Evolutionary conservation across 805 yeast genomes (phyloP), one percentile per base, ranked within the genome.

Genomic region (Nakazawaea holstii): DNA sequence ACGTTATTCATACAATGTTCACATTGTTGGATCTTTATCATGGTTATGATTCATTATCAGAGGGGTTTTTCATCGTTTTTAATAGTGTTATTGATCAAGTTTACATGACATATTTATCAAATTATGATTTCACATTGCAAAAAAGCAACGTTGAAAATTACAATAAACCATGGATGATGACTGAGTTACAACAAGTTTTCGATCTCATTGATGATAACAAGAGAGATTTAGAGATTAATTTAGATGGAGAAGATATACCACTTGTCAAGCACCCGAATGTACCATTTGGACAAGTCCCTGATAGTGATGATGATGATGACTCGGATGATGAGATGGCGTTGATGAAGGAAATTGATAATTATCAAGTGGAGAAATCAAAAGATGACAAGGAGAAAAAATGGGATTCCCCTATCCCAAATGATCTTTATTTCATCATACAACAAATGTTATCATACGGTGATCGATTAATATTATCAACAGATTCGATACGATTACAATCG

Each of bases 11-110:
- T 41, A 79, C 90, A 3, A 74, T 89, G 52, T 89, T 92, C 61
- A 78, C 82, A 15, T 66, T 91, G 32, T 70, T 92, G 43, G 98
- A 92, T 64, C 71, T 81, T 45, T 92, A 84, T 58, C 96, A 91
- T 64, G 95, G 92, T 0, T 92, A 92, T 61, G 68, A 81, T 1
- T 69, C 72, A 13, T 66, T 94, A 14, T 82, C 87, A 46, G 82
- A 82, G 49, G 87, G 88, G 1, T 82, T 88, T 50, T 86, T 90
- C 52, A 64, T 73, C 2, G 84, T 88, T 0, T 88, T 91, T 56
- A 76, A 76, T 45, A 82, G 79, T 26, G 62, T 87, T 4, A 67
- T 81, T 6, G 64, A 65, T 30, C 82, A 81, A 56, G 64, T 80
- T 33, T 59, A 62, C 30, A 60, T 63, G 15, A 46, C 59, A 37